Conservation (phyloP, 495 filamentous ascomycete genomes). For the Eremomyces bilateralis region DNA sequence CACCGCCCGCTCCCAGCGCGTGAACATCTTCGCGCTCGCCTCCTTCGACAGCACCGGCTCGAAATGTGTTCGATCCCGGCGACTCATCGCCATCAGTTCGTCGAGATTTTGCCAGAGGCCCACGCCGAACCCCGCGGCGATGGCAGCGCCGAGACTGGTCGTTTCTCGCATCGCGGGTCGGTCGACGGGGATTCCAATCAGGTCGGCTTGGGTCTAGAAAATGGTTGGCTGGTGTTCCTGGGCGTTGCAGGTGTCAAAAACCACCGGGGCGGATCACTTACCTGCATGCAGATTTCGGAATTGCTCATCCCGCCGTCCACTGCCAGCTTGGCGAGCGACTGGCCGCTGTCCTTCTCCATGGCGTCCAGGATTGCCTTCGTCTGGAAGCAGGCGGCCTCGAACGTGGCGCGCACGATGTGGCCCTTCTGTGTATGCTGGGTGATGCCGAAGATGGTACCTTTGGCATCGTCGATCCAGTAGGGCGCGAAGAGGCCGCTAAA, state of each 20-base stretch:
- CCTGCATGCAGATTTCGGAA: slow-evolving; percentile 87
- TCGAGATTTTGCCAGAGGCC: slow-evolving; percentile 61
- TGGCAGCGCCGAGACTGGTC: slow-evolving; percentile 80
- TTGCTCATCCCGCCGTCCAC: slow-evolving; percentile 93
- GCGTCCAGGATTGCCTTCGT: slow-evolving; percentile 87
- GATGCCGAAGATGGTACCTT: slow-evolving; percentile 82
- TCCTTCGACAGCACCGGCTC: slow-evolving; percentile 36
- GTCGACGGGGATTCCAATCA: slow-evolving; percentile 73
- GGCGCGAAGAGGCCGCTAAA: slow-evolving; percentile 92
- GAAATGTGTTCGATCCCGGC: slow-evolving; percentile 53
- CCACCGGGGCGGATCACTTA: slow-evolving; percentile 14
- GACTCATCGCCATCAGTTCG: slow-evolving; percentile 62
- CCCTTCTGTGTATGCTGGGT: slow-evolving; percentile 77
- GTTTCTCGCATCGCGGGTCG: slow-evolving; percentile 86
- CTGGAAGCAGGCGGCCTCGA: slow-evolving; percentile 90
- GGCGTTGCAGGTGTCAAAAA: slow-evolving; percentile 2
- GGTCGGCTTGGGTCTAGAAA: slow-evolving; percentile 60
- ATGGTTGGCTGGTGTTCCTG: slow-evolving; percentile 3
- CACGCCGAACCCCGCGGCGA: slow-evolving; percentile 76
- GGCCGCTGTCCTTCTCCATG: slow-evolving; percentile 78
- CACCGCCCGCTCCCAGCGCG: slow-evolving; percentile 67
- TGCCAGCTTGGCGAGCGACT: slow-evolving; percentile 51
- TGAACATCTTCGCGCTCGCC: slow-evolving; percentile 46
- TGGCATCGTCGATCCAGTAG: slow-evolving; percentile 96
- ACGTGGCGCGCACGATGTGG: slow-evolving; percentile 82